Conservation (phyloP, 2,329 filamentous ascomycete genomes). For the Lachnellula cervina region DNA sequence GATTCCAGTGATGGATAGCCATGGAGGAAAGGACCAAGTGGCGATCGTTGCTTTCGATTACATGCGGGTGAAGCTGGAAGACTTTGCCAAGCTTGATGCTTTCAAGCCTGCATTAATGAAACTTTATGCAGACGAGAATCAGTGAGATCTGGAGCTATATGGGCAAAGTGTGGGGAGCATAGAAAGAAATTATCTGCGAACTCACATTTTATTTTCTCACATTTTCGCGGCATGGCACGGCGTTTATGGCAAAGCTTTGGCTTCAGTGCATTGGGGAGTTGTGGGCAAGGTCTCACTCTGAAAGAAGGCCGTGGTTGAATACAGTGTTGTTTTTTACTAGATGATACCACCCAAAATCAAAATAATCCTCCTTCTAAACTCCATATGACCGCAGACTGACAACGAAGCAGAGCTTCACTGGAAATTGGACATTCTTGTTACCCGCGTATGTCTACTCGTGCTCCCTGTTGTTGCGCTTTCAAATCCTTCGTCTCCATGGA, state of each 20-base stretch:
- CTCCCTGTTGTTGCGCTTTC: background rate
- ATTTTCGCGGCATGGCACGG: background rate
- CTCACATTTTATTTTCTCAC: background rate
- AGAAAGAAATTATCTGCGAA: background rate
- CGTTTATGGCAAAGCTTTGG: background rate
- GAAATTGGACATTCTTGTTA: background rate
- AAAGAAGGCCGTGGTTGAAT: background rate
- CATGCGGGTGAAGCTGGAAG: conserved; percentile 67
- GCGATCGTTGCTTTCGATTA: conserved; percentile 74
- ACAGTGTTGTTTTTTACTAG: conserved; percentile 6
- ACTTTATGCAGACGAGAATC: conserved; percentile 44
- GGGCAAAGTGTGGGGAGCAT: too few species aligned
- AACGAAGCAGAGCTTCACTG: conserved; percentile 1
- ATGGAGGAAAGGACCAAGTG: conserved; percentile 48
- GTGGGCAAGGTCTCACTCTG: background rate
- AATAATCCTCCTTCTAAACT: too few species aligned
- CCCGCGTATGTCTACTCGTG: background rate
- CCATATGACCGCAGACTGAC: background rate
- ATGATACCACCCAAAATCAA: conserved; percentile 1
- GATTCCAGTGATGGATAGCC: conserved; percentile 35
- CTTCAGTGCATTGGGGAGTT: background rate
- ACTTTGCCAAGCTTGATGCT: conserved; percentile 61
- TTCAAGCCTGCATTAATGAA: conserved; percentile 56
- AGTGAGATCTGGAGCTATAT: conserved; percentile 1
- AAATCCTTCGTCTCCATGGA: background rate